Evolutionary conservation across 2,329 filamentous ascomycete species (phyloP).

Genomic region (Arthrobotrys megalospora): DNA sequence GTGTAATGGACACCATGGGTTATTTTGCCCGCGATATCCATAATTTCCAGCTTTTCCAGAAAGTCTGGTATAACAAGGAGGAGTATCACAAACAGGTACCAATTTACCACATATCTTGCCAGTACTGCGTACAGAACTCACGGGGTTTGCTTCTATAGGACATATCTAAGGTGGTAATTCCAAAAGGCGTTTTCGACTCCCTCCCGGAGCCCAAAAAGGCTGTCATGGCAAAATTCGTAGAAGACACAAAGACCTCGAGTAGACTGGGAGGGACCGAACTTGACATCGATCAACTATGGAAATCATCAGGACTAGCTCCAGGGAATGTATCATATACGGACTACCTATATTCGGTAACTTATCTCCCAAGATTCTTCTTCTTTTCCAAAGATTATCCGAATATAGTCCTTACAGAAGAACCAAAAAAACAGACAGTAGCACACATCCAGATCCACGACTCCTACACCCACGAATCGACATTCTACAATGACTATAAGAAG

Average conservation of each 20-base stretch:
- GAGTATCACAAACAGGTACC: background rate
- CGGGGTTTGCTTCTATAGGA: background rate
- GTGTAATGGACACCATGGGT: conserved; percentile 58
- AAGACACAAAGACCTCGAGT: conserved; percentile 11
- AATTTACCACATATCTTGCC: background rate
- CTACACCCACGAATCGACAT: conserved; percentile 32
- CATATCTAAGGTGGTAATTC: conserved; percentile 34
- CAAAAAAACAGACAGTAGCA: conserved; percentile 31
- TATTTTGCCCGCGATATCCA: conserved; percentile 61
- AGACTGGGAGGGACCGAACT: conserved; percentile 18
- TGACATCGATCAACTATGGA: conserved; percentile 42
- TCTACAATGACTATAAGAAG: conserved; percentile 30
- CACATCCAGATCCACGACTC: conserved; percentile 54
- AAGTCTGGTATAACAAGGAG: conserved; percentile 49
- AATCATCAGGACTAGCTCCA: conserved; percentile 15
- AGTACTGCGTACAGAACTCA: background rate
- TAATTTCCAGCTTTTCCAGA: conserved; percentile 55
- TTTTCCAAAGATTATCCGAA: background rate
- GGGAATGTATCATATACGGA: conserved; percentile 30
- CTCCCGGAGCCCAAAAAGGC: conserved; percentile 10
- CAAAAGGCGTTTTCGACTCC: conserved; percentile 31
- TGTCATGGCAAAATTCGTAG: conserved; percentile 36
- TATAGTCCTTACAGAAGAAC: background rate
- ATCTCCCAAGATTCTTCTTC: background rate
- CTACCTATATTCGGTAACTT: conserved; percentile 42